Evolutionary conservation across 495 filamentous ascomycete genomes (phyloP).

Genomic region (Podospora comata): DNA sequence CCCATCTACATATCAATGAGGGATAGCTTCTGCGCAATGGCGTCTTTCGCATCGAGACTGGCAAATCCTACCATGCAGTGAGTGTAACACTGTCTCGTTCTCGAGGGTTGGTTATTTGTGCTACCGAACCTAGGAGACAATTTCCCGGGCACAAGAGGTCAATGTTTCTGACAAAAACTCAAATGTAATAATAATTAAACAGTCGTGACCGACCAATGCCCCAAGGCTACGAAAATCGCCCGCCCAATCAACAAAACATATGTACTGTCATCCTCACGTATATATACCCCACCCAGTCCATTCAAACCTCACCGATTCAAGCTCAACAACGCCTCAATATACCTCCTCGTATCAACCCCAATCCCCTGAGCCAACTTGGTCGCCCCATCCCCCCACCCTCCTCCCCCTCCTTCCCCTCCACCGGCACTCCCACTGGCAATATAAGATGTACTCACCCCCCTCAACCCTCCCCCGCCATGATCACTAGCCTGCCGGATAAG

Average conservation of each 20-base stretch:
- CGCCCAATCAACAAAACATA: slow-evolving; percentile 25
- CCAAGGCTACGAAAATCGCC: not conserved
- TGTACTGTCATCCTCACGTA: slow-evolving; percentile 20
- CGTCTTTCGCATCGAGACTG: too few species aligned
- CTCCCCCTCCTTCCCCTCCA: slow-evolving; percentile 40
- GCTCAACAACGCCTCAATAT: slow-evolving; percentile 79
- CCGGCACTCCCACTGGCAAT: slow-evolving; percentile 32
- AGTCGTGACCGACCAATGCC: not conserved
- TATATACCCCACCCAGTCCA: not conserved
- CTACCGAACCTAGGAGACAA: too few species aligned
- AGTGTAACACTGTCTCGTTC: too few species aligned
- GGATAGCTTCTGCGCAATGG: too few species aligned
- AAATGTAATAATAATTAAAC: not conserved
- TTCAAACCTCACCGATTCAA: slow-evolving; percentile 55
- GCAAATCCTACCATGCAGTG: too few species aligned
- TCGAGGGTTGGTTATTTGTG: too few species aligned
- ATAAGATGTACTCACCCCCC: slow-evolving; percentile 29
- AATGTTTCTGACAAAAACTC: not conserved
- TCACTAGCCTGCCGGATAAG: slow-evolving; percentile 78
- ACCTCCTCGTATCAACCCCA: slow-evolving; percentile 79
- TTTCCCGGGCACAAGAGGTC: too few species aligned
- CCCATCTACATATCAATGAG: too few species aligned
- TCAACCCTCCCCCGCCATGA: slow-evolving; percentile 34
- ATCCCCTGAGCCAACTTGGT: slow-evolving; percentile 76
- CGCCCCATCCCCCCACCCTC: slow-evolving; percentile 56